phyloP scores from a whole-genome alignment of 2,329 filamentous ascomycete species.

The Fusarium compactum region DNA sequence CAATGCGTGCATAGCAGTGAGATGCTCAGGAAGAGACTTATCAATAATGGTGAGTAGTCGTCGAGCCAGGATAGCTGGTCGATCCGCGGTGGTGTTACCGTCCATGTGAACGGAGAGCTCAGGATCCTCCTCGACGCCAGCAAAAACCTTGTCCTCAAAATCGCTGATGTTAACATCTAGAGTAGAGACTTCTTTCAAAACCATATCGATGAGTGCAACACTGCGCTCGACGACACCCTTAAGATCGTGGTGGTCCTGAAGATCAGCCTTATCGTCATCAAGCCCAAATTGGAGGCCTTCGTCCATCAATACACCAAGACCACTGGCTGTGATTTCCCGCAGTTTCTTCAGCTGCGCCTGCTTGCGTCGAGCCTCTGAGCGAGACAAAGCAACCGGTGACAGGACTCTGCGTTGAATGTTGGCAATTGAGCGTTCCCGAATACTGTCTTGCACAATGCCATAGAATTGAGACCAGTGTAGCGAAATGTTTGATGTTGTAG shows the following conservation, averaged over 20 bases:
- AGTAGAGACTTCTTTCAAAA: slow-evolving; percentile 77
- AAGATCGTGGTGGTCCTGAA: slow-evolving; percentile 64
- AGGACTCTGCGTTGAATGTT: slow-evolving; percentile 79
- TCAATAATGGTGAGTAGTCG: slow-evolving; percentile 78
- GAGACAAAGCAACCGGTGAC: slow-evolving; percentile 80
- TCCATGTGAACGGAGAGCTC: slow-evolving; percentile 67
- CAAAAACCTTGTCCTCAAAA: slow-evolving; percentile 75
- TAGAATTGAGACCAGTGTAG: slow-evolving; percentile 80
- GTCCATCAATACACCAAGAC: slow-evolving; percentile 87
- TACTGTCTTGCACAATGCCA: slow-evolving; percentile 78
- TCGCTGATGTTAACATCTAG: slow-evolving; percentile 72
- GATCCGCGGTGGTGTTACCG: slow-evolving; percentile 58
- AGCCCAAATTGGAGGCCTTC: slow-evolving; percentile 80
- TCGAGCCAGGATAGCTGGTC: slow-evolving; percentile 71
- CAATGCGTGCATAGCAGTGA: slow-evolving; percentile 65
- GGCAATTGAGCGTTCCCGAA: slow-evolving; percentile 77
- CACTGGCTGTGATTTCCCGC: slow-evolving; percentile 84
- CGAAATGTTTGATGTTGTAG: slow-evolving; percentile 56
- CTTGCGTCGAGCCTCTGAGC: slow-evolving; percentile 81
- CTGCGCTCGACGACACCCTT: slow-evolving; percentile 84
- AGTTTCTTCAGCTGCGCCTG: slow-evolving; percentile 77
- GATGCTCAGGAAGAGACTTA: slow-evolving; percentile 75
- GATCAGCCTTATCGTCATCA: slow-evolving; percentile 68
- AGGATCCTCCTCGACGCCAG: slow-evolving; percentile 70
- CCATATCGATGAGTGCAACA: slow-evolving; percentile 86